Base-by-base conservation (phyloP, 441 rosid genomes). In the Lepidium campestre region DNA sequence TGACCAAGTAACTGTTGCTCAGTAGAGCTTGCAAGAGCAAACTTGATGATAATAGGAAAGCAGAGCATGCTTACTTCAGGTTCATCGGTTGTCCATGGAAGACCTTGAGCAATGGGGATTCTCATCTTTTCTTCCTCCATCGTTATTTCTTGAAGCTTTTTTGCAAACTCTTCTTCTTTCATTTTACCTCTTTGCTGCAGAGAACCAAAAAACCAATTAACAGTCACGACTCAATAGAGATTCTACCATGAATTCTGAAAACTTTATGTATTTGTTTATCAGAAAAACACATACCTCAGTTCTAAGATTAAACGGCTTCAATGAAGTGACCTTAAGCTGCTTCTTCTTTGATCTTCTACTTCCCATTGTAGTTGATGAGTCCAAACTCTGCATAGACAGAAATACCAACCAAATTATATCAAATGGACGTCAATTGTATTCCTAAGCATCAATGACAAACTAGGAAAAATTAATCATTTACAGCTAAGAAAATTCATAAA, bases 21-120 rank as follows among this genome's bases (percentile, higher is more conserved):
- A 36, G 41, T 48, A 39, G 40, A 27, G 23, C 65, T 57, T 59
- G 53, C 25, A 29, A 13, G 64, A 70, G 18, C 41, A 32, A 54
- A 61, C 22, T 20, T 9, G 44, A 50, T 40, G 39, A 20, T 22
- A 50, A 41, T 22, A 52, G 22, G 39, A 45, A 25, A 70, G 15
- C 27, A 54, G 9, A 41, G 15, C 14, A 41, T 41, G 56, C 75
- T 75, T 66, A 89, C 99, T 88, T 94, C 96, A 36, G 97, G 96
- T 62, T 91, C 99, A 69, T 94, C 97, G 2, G 96, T 91, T 60
- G 99, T 94, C 89, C 88, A 89, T 32, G 99, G 99, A 70, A 89
- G 94, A 71, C 98, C 99, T 78, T 91, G 98, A 6, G 99, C 98
- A 57, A 88, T 57, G 1, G 93, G 99, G 64, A 91, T 80, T 53